These are phyloP conservation scores for Grosmannia clavigera DNA, from an alignment of 2,329 filamentous ascomycete genomes.

Conservation along the genomic window DNA sequence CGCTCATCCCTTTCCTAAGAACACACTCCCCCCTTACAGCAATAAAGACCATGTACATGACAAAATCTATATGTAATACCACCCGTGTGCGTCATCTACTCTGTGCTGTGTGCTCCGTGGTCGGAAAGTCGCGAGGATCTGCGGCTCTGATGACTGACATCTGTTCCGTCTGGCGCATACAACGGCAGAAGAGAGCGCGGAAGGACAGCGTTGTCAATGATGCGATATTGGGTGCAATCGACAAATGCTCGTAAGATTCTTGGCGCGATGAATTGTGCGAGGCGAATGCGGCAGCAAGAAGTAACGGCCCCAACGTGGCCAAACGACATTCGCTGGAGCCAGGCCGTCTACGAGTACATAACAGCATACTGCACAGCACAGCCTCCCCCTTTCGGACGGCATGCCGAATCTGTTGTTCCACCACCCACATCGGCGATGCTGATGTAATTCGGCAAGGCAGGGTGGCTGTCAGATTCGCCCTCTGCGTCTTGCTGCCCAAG, in stretches of 20 bases:
- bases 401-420: neutral
- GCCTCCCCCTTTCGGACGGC: neutral
- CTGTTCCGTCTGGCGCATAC: too few relatives aligned
- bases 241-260: neutral
- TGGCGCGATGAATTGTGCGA: neutral
- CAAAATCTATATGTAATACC: neutral
- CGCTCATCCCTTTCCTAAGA: neutral
- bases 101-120: neutral
- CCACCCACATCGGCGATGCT: neutral
- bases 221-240: neutral
- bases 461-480: neutral
- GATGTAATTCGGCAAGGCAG: neutral
- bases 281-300: neutral
- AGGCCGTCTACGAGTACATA: neutral
- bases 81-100: neutral
- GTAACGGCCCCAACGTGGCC: neutral
- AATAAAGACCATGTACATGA: neutral
- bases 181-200: neutral
- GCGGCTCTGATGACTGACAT: neutral
- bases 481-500: neutral
- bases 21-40: neutral
- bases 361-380: neutral
- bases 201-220: neutral
- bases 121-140: neutral
- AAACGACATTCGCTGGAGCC: neutral